phyloP scores from a whole-genome alignment of 441 rosid species.

The Gossypium davidsonii region DNA sequence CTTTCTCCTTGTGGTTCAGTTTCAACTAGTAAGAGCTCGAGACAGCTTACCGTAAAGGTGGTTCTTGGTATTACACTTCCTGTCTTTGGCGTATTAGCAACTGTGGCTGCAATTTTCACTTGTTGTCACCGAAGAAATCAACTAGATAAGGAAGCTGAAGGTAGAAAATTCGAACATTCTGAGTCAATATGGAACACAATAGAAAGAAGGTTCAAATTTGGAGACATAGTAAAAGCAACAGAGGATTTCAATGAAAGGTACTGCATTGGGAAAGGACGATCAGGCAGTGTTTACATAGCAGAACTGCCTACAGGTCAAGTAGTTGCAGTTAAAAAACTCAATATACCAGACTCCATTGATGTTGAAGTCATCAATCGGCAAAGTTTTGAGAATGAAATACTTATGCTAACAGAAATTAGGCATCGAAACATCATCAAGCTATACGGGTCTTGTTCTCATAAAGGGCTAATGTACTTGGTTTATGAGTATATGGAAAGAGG shows the following conservation, averaged over 20 bases:
- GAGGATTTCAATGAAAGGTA: constrained; percentile 40
- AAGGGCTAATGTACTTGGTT: constrained; percentile 43
- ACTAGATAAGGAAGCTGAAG: not conserved
- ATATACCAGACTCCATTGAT: constrained; percentile 29
- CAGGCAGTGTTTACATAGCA: constrained; percentile 57
- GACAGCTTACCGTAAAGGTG: not conserved
- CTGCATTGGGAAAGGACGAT: constrained; percentile 66
- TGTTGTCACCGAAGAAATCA: not conserved
- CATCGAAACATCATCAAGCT: constrained; percentile 65
- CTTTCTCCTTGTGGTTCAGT: constrained; percentile 30
- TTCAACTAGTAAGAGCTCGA: constrained; percentile 20
- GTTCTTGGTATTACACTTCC: not conserved
- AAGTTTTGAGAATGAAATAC: constrained; percentile 58
- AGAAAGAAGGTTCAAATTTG: constrained; percentile 39
- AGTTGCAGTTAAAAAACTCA: constrained; percentile 52
- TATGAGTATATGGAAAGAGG: constrained; percentile 52
- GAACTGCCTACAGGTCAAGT: constrained; percentile 33
- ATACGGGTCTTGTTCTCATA: constrained; percentile 42
- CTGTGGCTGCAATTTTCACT: not conserved
- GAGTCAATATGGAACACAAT: constrained; percentile 32
- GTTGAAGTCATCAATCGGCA: constrained; percentile 30
- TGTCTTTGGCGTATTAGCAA: not conserved
- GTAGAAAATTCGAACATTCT: not conserved
- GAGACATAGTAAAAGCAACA: constrained; percentile 48
- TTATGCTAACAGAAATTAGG: constrained; percentile 40